Base-by-base conservation (phyloP, 129 eudicot species). In the Helianthus tuberosus region DNA sequence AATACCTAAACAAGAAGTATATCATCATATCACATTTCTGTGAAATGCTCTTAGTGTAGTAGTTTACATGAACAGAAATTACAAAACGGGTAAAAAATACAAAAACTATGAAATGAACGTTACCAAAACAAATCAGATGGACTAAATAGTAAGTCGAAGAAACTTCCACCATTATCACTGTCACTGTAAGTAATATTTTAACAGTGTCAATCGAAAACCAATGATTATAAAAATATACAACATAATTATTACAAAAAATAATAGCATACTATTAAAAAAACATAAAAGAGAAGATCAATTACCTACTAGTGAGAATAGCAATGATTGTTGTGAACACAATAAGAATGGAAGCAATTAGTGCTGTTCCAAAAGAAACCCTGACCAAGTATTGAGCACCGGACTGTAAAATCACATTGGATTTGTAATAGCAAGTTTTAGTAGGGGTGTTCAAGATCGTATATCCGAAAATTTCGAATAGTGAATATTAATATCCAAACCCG, bases 311-410 rank as follows among this genome's bases (percentile, higher is more conserved):
- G 65, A 80, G 75, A 66, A 90, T 79, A 71, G 96, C 96, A 77
- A 90, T 79, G 32, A 94, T 94, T 48, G 98, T 81, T 25, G 98
- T 94, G 63, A 66, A 88, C 13, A 94, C 98, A 55, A 94, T 63
- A 62, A 94, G 91, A 73, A 94, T 86, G 55, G 98, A 94, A 72
- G 96, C 98, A 86, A 90, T 78, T 49, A 94, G 75, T 16, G 98
- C 83, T 58, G 97, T 94, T 81, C 97, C 98, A 62, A 94, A 90
- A 57, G 93, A 81, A 80, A 94, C 97, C 79, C 98, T 85, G 81
- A 94, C 79, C 72, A 94, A n/a, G 74, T 94, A 94, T 82, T 83
- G 96, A 63, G 83, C 91, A 49, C 81, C 91, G 7, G 86, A 85
- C 98, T 94, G 96, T 80, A 79, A 86, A 78, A 77, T 77, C 84